These are phyloP conservation scores for Citrus medica DNA, from an alignment of 345 rosid species.

Conservation along the genomic window DNA sequence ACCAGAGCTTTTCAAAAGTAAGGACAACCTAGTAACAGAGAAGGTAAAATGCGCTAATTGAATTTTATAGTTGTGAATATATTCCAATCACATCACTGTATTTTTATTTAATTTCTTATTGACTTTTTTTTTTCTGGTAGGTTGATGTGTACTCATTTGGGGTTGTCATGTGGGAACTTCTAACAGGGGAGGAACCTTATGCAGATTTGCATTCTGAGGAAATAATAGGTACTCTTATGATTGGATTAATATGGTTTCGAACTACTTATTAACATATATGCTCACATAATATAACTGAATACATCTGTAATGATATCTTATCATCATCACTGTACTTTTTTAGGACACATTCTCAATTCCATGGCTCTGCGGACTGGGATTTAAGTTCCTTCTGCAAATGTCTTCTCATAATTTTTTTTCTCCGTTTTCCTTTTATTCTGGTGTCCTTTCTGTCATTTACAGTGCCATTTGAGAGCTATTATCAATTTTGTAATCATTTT, in stretches of 20 bases:
- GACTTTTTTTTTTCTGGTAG: conserved; percentile 10
- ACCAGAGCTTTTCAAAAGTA: conserved; percentile 42
- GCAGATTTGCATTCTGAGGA: conserved; percentile 29
- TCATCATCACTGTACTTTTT: neutral
- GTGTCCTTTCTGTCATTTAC: neutral
- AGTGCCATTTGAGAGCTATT: neutral
- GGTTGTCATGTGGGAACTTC: conserved; percentile 47
- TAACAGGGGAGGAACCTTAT: conserved; percentile 53
- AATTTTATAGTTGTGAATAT: neutral
- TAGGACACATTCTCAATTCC: neutral
- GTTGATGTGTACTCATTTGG: conserved; percentile 49
- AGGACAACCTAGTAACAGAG: conserved; percentile 38
- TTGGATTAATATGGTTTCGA: neutral
- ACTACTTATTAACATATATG: neutral
- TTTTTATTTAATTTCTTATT: neutral
- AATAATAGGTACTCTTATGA: conserved; percentile 33
- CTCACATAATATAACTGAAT: neutral
- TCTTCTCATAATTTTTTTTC: neutral
- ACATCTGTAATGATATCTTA: neutral
- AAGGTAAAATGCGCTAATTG: conserved; percentile 27
- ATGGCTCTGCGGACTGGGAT: neutral
- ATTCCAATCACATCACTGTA: neutral
- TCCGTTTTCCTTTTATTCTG: too few species aligned
- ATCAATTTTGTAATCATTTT: neutral
- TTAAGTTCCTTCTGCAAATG: neutral